phyloP scores from a whole-genome alignment of 352 stramenopile genomes.

The Phytophthora melonis region DNA sequence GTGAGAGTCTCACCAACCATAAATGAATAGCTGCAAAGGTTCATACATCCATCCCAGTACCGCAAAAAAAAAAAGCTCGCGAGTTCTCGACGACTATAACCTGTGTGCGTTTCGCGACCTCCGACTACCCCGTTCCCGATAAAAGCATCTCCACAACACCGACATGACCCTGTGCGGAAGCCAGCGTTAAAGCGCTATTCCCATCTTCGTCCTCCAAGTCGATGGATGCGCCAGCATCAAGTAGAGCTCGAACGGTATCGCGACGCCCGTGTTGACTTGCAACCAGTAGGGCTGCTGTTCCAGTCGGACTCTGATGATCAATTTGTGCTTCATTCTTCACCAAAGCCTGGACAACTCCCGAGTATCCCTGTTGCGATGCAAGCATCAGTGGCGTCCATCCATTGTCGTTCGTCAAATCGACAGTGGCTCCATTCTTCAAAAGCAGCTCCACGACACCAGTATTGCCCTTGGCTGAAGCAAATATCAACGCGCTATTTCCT shows the following conservation, averaged over 20 bases:
- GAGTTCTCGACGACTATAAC: too few species aligned
- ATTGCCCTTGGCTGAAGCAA: background rate
- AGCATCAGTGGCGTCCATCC: background rate
- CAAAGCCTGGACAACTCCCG: background rate
- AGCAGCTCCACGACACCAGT: background rate
- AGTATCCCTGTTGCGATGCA: background rate
- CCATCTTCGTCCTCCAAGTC: background rate
- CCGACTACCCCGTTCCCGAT: background rate
- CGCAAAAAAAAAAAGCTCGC: too few species aligned
- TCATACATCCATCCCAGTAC: too few species aligned
- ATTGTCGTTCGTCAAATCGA: background rate
- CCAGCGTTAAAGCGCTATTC: background rate
- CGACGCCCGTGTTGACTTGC: background rate
- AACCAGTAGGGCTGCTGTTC: background rate
- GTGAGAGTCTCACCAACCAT: too few species aligned
- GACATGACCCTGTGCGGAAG: background rate
- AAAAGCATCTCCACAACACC: background rate
- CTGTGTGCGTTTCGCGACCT: too few species aligned
- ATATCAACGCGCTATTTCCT: background rate
- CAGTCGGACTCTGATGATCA: background rate
- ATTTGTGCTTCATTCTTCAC: background rate
- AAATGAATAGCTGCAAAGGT: too few species aligned
- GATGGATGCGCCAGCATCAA: background rate
- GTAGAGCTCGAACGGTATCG: background rate
- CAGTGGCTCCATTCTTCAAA: background rate